These are phyloP conservation scores for Aspergillus ustus DNA, from an alignment of 2,329 filamentous ascomycete genomes.

Conservation along the genomic window DNA sequence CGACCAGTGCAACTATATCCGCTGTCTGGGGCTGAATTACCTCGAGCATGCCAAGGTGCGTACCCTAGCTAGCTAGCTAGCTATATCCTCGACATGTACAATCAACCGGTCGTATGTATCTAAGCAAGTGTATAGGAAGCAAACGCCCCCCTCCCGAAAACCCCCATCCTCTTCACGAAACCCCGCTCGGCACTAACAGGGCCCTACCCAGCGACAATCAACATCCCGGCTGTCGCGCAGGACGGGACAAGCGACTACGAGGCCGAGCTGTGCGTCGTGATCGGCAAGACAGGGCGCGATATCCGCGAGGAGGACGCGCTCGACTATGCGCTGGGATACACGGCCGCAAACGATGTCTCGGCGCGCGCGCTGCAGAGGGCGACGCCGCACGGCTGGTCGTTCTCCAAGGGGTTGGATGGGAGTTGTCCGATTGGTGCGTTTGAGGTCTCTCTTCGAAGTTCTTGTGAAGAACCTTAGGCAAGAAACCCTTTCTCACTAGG, in stretches of 20 bases:
- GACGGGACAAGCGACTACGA: conserved; percentile 39
- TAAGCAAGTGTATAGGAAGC: not conserved
- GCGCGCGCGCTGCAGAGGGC: conserved; percentile 43
- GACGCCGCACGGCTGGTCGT: conserved; percentile 30
- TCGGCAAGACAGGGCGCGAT: conserved; percentile 42
- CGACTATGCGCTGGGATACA: conserved; percentile 49
- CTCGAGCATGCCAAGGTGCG: conserved; percentile 6
- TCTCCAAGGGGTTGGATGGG: conserved; percentile 32
- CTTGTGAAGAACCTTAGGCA: too few species aligned
- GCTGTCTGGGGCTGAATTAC: conserved; percentile 10
- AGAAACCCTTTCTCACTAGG: too few species aligned
- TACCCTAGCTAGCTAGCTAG: not conserved
- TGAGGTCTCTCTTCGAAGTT: too few species aligned
- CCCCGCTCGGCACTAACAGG: conserved; percentile 28
- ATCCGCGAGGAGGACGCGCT: conserved; percentile 43
- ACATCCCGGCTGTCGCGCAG: conserved; percentile 37
- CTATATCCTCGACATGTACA: too few species aligned
- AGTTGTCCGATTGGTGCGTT: conserved; percentile 17
- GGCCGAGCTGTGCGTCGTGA: conserved; percentile 43
- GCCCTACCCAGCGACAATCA: conserved; percentile 34
- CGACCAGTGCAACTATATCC: conserved; percentile 7
- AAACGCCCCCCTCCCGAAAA: not conserved
- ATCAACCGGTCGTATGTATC: too few species aligned
- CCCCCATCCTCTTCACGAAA: conserved; percentile 5
- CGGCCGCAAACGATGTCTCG: conserved; percentile 46